Evolutionary conservation across 1,139 yeast genomes (phyloP).

Genomic region (Protomyces lactucae-debilis): DNA sequence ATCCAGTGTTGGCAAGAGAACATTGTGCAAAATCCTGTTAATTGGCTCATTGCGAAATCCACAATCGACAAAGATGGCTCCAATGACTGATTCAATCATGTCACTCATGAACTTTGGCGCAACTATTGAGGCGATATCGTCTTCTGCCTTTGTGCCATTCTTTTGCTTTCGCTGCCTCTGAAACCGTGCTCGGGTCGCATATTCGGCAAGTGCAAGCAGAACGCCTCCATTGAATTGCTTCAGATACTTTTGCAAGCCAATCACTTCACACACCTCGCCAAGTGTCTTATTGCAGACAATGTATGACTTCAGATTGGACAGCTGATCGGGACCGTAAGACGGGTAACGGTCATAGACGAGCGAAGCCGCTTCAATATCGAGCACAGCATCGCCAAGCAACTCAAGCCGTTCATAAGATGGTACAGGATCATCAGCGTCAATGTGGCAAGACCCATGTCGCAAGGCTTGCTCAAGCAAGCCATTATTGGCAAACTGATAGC

Average conservation of each 20-base stretch:
- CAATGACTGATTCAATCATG: conserved; percentile 28
- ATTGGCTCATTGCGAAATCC: conserved; percentile 12
- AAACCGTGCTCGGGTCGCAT: conserved; percentile 10
- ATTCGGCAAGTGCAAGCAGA: conserved; percentile 20
- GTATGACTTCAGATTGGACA: conserved; percentile 21
- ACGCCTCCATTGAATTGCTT: conserved; percentile 24
- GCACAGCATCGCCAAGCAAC: conserved; percentile 30
- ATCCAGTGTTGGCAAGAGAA: neutral
- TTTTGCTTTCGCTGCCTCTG: neutral
- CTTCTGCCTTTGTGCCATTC: conserved; percentile 4
- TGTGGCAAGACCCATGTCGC: conserved; percentile 26
- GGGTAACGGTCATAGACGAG: conserved; percentile 5
- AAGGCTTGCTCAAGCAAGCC: conserved; percentile 27
- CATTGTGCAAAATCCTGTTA: neutral
- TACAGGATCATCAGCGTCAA: conserved; percentile 9
- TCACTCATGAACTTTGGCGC: conserved; percentile 30
- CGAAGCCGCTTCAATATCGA: conserved; percentile 22
- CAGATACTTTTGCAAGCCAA: conserved; percentile 25
- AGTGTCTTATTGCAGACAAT: conserved; percentile 28
- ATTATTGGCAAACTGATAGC: conserved; percentile 17
- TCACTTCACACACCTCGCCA: conserved; percentile 19
- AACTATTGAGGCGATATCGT: conserved; percentile 1
- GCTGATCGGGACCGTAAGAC: neutral
- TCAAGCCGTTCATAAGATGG: conserved; percentile 26
- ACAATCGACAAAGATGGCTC: conserved; percentile 29